These are phyloP conservation scores for Fraxinus platypoda DNA, from an alignment of 305 asterid genomes.

Conservation along the genomic window DNA sequence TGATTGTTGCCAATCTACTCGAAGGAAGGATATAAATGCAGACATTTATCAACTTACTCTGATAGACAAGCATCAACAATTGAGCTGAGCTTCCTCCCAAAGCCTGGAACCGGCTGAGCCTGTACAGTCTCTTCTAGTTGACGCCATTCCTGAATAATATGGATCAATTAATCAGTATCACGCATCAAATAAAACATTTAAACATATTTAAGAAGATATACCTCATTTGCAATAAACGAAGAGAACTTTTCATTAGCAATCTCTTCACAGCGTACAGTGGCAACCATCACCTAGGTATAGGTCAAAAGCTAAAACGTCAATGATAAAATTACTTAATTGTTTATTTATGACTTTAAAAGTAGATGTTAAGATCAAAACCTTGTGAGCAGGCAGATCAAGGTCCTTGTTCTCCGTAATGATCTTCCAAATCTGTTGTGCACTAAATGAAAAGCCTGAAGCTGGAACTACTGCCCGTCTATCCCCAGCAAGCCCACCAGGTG, in stretches of 20 bases:
- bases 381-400: background rate
- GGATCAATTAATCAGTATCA: slow-evolving; percentile 1
- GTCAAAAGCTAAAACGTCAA: background rate
- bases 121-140: slow-evolving; percentile 70
- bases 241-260: background rate
- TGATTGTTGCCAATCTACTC: slow-evolving; percentile 2
- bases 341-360: background rate
- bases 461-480: background rate
- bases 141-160: slow-evolving; percentile 65
- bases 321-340: background rate
- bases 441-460: background rate
- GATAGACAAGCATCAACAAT: slow-evolving; percentile 62
- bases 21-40: slow-evolving; percentile 14
- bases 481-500: slow-evolving; percentile 50
- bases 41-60: slow-evolving; percentile 52
- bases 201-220: background rate
- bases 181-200: background rate
- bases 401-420: background rate
- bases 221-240: background rate
- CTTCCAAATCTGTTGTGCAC: background rate
- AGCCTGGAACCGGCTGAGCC: slow-evolving; percentile 65
- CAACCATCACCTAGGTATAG: background rate
- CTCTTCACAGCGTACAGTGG: background rate
- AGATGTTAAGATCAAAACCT: background rate
- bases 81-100: slow-evolving; percentile 75